Percentiles rank a stretch among this genome's conserved stretches.
Conservation (phyloP, 2,329 filamentous ascomycete genomes). For the Pestalotiopsis sp. region DNA sequence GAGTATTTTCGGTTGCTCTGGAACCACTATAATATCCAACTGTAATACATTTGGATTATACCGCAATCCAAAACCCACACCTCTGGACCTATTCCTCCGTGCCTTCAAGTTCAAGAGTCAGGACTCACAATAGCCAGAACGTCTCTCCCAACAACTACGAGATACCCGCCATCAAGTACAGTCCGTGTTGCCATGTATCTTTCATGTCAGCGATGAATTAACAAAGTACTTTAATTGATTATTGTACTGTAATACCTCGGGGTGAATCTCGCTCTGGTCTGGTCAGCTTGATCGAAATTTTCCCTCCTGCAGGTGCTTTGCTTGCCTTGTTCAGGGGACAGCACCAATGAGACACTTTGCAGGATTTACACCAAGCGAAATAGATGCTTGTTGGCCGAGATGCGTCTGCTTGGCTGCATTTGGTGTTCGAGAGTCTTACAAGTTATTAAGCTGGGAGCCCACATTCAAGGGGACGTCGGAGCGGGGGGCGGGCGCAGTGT, state of each 20-base stretch:
- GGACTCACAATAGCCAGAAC: too few relatives aligned
- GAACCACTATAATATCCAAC: not conserved
- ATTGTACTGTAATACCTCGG: not conserved
- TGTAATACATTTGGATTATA: too few relatives aligned
- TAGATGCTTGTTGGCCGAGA: not conserved
- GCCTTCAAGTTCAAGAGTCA: too few relatives aligned
- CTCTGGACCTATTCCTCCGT: too few relatives aligned
- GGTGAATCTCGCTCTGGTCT: not conserved
- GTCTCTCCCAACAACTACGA: too few relatives aligned
- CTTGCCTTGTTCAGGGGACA: not conserved
- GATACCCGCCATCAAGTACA: too few relatives aligned
- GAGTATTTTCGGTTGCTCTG: not conserved
- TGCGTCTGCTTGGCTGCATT: conserved; percentile 2
- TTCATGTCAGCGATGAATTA: too few relatives aligned
- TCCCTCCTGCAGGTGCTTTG: not conserved
- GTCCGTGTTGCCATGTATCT: too few relatives aligned
- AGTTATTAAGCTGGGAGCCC: too few relatives aligned
- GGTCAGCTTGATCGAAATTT: not conserved
- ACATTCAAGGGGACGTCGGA: too few relatives aligned
- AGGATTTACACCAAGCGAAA: not conserved
- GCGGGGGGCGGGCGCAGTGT: not conserved
- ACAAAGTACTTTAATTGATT: not conserved
- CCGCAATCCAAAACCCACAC: too few relatives aligned
- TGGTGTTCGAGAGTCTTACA: not conserved
- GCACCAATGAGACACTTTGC: not conserved